Evolutionary conservation across 306 rosid genomes (phyloP), one percentile per base, ranked within the genome.

Genomic region (Arachis stenosperma): DNA sequence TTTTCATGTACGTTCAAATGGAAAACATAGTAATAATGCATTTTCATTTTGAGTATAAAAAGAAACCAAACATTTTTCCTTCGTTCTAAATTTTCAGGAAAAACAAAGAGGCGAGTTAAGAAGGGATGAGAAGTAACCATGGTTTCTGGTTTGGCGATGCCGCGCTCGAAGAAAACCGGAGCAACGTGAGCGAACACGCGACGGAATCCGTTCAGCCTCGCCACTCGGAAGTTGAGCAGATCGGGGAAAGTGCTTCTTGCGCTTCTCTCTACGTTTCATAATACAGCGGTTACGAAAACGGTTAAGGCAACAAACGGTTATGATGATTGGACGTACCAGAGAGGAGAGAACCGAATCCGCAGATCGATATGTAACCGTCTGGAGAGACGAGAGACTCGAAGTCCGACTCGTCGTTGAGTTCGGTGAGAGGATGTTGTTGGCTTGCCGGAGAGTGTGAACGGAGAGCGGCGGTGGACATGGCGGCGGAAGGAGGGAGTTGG

Each of bases 271-370:
- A 85, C 63, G 27, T 50, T 29, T 17, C 5, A 52, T 0, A 70
- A 42, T 33, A 33, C 3, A 33, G 37, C 37, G 37, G 37, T 33
- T 33, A 33, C 37, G 37, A 33, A 33, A 33, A 33, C 37, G 37
- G 37, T 33, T 33, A 33, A 33, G 37, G 37, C 37, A 33, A 33
- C 4, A 33, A 33, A 33, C 37, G 37, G 37, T 33, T 33, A 33
- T 42, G 46, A 42, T 60, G 61, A 82, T 46, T 11, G 74, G 8
- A 79, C 79, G 41, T 47, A 83, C 87, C 84, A 40, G 87, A 80
- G 76, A 93, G 97, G 61, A 93, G 96, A 52, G 98, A 93, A 46
- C 98, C 97, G 81, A 88, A 89, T 82, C 98, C 98, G 76, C 94
- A 90, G 72, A 93, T 79, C 75, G 97, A 90, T 70, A 91, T 75